Evolutionary conservation across 495 filamentous ascomycete genomes (phyloP).

Genomic region (Amniculicola lignicola): DNA sequence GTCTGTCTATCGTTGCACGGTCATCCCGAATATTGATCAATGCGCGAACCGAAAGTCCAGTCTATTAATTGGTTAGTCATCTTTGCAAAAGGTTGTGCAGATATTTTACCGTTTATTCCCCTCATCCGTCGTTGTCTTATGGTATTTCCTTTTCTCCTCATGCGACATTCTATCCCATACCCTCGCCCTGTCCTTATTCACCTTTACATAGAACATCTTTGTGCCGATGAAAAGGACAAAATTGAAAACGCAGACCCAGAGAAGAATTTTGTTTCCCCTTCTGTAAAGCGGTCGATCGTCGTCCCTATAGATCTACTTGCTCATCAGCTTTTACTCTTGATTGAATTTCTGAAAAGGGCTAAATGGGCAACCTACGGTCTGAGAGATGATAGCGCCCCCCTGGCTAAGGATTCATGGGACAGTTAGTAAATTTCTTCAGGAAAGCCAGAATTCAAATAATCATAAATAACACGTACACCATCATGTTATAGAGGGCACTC

Average conservation of each 20-base stretch:
- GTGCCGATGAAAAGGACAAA: neutral
- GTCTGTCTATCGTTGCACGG: too few relatives aligned
- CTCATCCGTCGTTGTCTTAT: neutral
- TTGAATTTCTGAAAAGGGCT: slow-evolving; percentile 51
- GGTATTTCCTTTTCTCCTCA: neutral
- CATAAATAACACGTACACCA: too few relatives aligned
- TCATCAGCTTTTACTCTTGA: slow-evolving; percentile 47
- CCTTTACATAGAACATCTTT: slow-evolving; percentile 13
- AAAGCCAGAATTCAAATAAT: too few relatives aligned
- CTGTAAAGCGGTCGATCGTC: slow-evolving; percentile 18
- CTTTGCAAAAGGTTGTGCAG: slow-evolving; percentile 1
- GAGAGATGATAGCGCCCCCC: neutral
- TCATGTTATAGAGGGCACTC: slow-evolving; percentile 69
- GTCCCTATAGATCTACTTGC: slow-evolving; percentile 46
- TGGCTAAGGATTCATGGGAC: too few relatives aligned
- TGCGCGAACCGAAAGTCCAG: slow-evolving; percentile 6
- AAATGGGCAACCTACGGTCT: neutral
- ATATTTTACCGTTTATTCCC: neutral
- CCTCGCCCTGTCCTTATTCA: slow-evolving; percentile 3
- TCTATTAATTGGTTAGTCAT: neutral
- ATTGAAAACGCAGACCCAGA: slow-evolving; percentile 3
- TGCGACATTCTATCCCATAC: neutral
- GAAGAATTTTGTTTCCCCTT: slow-evolving; percentile 7
- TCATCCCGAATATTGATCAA: too few relatives aligned
- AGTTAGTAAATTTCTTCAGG: too few relatives aligned